Evolutionary conservation across 768 basidiomycete genomes (phyloP).

Genomic region (Erythrobasidium yunnanense): DNA sequence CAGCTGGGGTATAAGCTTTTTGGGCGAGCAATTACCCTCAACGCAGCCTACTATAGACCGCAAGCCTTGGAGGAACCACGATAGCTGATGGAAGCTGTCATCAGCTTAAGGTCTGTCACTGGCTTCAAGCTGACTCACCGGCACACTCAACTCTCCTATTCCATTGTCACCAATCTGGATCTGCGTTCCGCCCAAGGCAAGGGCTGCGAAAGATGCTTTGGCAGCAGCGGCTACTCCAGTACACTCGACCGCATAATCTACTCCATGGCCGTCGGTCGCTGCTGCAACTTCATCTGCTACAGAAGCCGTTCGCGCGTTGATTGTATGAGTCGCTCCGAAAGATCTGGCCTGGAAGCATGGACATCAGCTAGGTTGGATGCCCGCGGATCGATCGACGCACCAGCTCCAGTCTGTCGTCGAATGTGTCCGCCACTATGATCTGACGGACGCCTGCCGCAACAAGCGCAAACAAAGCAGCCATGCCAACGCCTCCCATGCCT

Average conservation of each 20-base stretch:
- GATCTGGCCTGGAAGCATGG: neutral
- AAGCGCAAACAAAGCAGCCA: constrained; percentile 34
- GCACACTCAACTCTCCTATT: neutral
- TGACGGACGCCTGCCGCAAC: constrained; percentile 17
- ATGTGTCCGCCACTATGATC: constrained; percentile 36
- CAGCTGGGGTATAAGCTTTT: neutral
- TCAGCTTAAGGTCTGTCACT: neutral
- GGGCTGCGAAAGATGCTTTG: neutral
- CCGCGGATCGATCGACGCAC: too few relatives aligned
- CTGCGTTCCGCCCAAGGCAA: neutral
- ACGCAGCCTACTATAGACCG: neutral
- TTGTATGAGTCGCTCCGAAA: neutral
- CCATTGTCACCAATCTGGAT: neutral
- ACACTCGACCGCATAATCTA: neutral
- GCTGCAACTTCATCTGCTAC: neutral
- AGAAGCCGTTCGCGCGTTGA: neutral
- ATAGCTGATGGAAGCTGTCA: neutral
- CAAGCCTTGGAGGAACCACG: neutral
- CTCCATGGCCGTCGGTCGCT: neutral
- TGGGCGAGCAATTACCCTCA: neutral
- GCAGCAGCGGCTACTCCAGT: neutral
- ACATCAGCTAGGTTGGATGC: too few relatives aligned
- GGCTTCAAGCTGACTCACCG: neutral
- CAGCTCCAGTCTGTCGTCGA: constrained; percentile 15
- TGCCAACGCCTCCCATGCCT: constrained; percentile 36